A percentile compares a stretch with the other conserved stretches of the same genome.
Conservation (phyloP, 2,329 filamentous ascomycete species). For the Xylariaceae sp. region DNA sequence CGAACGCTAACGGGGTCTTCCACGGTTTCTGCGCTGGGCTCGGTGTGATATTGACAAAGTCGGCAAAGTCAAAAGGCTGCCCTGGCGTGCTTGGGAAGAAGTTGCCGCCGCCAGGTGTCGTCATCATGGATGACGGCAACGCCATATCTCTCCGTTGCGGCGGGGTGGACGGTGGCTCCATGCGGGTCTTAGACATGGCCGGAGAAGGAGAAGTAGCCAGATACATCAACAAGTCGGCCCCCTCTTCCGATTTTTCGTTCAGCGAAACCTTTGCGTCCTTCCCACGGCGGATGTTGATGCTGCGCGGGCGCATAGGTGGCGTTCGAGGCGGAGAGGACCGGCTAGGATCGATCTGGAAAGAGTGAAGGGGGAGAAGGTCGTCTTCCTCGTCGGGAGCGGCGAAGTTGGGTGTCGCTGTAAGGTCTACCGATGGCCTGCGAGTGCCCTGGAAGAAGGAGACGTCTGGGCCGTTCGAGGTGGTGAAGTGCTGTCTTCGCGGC, state of each 20-base stretch:
- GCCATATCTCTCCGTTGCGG: conserved; percentile 65
- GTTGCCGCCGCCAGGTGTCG: conserved; percentile 69
- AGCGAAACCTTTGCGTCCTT: conserved; percentile 40
- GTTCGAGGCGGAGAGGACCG: conserved; percentile 81
- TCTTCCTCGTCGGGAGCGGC: conserved; percentile 67
- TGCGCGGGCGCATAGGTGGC: conserved; percentile 60
- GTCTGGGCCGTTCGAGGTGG: conserved; percentile 62
- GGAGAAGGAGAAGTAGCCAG: conserved; percentile 89
- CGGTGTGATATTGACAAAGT: conserved; percentile 96
- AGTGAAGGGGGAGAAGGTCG: conserved; percentile 69
- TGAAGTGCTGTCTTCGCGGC: conserved; percentile 68
- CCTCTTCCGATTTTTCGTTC: conserved; percentile 61
- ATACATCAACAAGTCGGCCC: conserved; percentile 74
- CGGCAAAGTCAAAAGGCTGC: conserved; percentile 83
- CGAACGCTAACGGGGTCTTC: conserved; percentile 66
- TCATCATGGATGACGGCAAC: conserved; percentile 80
- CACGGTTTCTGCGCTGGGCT: conserved; percentile 87
- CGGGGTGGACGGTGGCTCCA: conserved; percentile 71
- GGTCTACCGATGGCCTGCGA: conserved; percentile 60
- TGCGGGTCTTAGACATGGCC: conserved; percentile 56
- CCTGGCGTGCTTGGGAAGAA: conserved; percentile 72
- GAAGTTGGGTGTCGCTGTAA: conserved; percentile 55
- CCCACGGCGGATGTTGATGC: conserved; percentile 40
- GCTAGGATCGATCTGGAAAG: conserved; percentile 59
- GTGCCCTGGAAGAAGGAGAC: conserved; percentile 74